These are phyloP conservation scores for Gelatoporia subvermispora DNA, from an alignment of 768 basidiomycete species.

Conservation along the genomic window DNA sequence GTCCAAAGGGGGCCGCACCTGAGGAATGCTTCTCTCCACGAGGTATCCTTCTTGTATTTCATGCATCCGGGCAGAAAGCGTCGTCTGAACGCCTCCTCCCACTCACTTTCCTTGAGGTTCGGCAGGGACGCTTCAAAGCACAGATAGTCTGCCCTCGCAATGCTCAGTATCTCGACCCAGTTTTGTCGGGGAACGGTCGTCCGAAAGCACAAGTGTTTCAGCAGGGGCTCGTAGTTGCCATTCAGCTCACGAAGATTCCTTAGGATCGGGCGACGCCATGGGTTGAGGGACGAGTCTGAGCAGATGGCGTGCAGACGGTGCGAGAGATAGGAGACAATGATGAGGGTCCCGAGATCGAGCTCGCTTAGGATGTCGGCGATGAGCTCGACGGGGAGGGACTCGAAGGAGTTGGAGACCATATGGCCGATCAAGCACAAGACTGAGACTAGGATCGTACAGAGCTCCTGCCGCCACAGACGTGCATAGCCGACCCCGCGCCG, in stretches of 20 bases:
- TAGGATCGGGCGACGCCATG: constrained; percentile 70
- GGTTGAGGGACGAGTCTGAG: constrained; percentile 63
- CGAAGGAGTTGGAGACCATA: constrained; percentile 17
- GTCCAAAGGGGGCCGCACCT: constrained; percentile 41
- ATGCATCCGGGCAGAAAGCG: constrained; percentile 76
- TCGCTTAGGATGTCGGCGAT: constrained; percentile 68
- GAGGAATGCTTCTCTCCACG: constrained; percentile 62
- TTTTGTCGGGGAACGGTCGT: constrained; percentile 67
- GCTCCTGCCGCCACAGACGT: too few species aligned
- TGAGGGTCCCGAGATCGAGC: constrained; percentile 58
- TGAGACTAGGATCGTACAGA: background rate
- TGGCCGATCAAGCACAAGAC: too few species aligned
- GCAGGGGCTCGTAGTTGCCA: constrained; percentile 40
- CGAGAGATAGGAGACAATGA: constrained; percentile 57
- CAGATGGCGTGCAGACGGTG: constrained; percentile 51
- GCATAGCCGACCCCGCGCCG: too few species aligned
- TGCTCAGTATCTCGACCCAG: constrained; percentile 72
- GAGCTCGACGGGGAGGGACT: constrained; percentile 71
- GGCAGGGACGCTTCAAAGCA: constrained; percentile 67
- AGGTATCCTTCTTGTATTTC: constrained; percentile 58
- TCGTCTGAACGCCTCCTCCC: constrained; percentile 70
- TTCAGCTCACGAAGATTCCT: constrained; percentile 39
- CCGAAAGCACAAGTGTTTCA: constrained; percentile 60
- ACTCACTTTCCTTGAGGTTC: constrained; percentile 58
- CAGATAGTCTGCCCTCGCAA: constrained; percentile 57